These are phyloP conservation scores for Xylariaceae sp. DNA, from an alignment of 2,329 filamentous ascomycete genomes.

Conservation along the genomic window DNA sequence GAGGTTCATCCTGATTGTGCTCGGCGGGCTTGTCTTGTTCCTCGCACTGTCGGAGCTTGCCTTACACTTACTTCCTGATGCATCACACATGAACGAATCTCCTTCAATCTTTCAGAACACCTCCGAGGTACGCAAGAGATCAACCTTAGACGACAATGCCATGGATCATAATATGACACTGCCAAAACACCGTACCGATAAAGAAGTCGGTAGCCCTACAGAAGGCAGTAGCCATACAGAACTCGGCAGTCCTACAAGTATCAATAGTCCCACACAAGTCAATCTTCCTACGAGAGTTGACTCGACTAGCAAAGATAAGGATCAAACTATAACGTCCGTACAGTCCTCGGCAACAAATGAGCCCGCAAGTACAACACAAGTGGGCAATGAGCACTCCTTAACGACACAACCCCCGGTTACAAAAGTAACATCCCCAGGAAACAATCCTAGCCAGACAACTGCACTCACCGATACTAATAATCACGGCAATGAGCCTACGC, in stretches of 20 bases:
- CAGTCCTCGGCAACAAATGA: background rate
- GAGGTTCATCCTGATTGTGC: conserved; percentile 27
- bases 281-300: background rate
- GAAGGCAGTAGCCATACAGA: no score
- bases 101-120: conserved; percentile 25
- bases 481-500: background rate
- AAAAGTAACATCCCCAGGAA: background rate
- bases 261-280: no score
- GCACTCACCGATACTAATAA: background rate
- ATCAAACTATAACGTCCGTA: background rate
- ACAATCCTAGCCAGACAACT: background rate
- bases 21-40: conserved; percentile 31
- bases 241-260: no score
- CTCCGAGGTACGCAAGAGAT: conserved; percentile 30
- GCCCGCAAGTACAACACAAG: background rate
- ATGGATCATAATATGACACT: background rate
- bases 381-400: background rate
- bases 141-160: background rate
- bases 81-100: conserved; percentile 9
- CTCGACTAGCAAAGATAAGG: background rate
- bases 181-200: conserved; percentile 26
- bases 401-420: background rate
- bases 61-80: conserved; percentile 39
- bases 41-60: conserved; percentile 39
- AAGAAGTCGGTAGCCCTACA: background rate